phyloP scores from a whole-genome alignment of 805 yeast genomes.

The Saccharomyces kudriavzevii region DNA sequence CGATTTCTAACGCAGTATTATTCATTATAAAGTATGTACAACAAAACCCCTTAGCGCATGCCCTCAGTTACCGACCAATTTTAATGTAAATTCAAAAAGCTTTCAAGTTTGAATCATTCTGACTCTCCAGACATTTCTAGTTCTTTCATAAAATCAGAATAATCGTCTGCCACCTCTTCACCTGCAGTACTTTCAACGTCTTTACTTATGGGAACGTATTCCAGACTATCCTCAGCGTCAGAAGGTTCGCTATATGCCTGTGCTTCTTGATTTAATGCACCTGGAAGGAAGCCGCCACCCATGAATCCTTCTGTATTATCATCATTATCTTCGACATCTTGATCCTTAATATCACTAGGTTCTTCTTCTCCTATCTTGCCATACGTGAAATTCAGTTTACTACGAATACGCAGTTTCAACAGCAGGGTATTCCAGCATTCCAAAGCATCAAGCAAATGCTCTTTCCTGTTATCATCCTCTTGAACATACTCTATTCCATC shows the following conservation, averaged over 20 bases:
- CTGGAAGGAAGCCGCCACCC: conserved; percentile 13
- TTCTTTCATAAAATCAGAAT: conserved; percentile 30
- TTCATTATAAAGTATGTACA: not conserved
- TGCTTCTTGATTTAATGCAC: not conserved
- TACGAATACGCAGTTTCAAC: conserved; percentile 29
- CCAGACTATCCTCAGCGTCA: not conserved
- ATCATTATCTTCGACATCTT: conserved; percentile 10
- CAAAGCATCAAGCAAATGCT: conserved; percentile 42
- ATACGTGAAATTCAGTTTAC: conserved; percentile 38
- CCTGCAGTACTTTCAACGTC: not conserved
- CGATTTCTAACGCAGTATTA: too few species aligned
- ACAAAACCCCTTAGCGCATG: not conserved
- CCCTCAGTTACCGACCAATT: not conserved
- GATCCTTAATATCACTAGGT: conserved; percentile 9
- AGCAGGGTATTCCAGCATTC: conserved; percentile 29
- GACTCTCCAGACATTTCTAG: conserved; percentile 10
- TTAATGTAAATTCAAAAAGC: not conserved
- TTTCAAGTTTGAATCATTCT: not conserved
- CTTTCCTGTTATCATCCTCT: conserved; percentile 35
- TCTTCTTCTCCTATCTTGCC: conserved; percentile 29
- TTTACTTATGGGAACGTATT: not conserved
- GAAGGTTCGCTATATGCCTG: not conserved
- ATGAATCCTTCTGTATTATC: not conserved
- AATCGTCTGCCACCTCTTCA: conserved; percentile 17
- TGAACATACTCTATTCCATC: conserved; percentile 21